These are phyloP conservation scores for Phytophthora constricta DNA, from an alignment of 352 stramenopile species.

Conservation along the genomic window DNA sequence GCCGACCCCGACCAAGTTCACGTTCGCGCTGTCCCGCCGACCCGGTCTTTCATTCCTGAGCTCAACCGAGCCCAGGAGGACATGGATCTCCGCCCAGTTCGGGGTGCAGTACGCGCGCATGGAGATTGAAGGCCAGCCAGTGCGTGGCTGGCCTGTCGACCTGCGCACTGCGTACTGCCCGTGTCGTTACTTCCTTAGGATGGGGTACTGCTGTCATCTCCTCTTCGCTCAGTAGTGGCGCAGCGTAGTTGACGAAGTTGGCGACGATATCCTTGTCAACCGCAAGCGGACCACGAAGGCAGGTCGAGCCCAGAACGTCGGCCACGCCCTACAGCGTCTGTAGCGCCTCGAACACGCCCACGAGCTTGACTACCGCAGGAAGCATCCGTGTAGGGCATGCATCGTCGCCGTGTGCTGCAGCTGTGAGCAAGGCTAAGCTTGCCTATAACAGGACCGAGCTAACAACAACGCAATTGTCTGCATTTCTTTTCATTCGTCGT, in stretches of 20 bases:
- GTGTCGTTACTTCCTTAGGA: conserved; percentile 6
- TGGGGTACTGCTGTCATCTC: conserved; percentile 6
- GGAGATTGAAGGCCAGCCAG: conserved; percentile 12
- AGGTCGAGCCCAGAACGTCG: background rate
- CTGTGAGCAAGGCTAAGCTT: no score
- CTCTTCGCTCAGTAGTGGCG: background rate
- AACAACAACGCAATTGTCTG: no score
- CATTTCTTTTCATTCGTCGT: no score
- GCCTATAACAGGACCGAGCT: no score
- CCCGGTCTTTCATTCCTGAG: background rate
- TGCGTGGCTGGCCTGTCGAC: background rate
- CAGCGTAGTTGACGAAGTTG: background rate
- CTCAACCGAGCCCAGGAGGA: background rate
- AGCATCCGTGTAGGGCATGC: no score
- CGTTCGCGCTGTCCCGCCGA: conserved; percentile 1
- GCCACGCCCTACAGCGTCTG: background rate
- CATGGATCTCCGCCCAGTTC: conserved; percentile 2
- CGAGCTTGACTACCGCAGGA: no score
- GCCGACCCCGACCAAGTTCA: conserved; percentile 3
- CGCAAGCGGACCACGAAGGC: background rate
- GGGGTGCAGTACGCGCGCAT: conserved; percentile 9
- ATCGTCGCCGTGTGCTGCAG: no score
- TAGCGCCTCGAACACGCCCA: no score
- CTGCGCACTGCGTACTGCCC: background rate
- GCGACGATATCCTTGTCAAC: background rate